Base-by-base conservation (phyloP, 2,329 filamentous ascomycete genomes). In the Xylariales sp. region DNA sequence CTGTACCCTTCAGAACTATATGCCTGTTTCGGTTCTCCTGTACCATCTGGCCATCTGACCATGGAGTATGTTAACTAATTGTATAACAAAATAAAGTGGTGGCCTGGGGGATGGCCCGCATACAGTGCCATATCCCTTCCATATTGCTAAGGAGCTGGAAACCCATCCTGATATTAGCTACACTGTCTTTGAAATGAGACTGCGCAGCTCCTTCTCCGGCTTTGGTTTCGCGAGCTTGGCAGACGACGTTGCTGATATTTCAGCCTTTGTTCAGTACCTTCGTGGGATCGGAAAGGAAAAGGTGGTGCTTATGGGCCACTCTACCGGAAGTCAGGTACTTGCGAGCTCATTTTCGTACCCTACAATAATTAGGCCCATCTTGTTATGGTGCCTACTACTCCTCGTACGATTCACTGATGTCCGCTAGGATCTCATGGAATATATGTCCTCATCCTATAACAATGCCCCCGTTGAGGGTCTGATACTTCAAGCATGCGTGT, bases 401-500 rank as follows among this genome's bases (percentile, higher is more conserved):
- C n/a, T n/a, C n/a, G n/a, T 17, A 27, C 24, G 20, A 19, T 27
- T 21, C 11, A 44, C 45, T 50, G 34, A 49, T 40, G 16, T 14
- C n/a, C 14, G 3, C 13, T 28, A 79, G 73, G 76, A 79, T 49
- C 76, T 70, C 43, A 71, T 78, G 58, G 71, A 73, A 46, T 80
- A 79, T 40, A 63, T 63, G 15, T 58, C 67, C 37, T 65, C 65
- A 17, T 54, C 56, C 33, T 66, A 66, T 45, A 52, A 53, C 5
- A 60, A 62, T 28, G 63, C 75, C 11, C 74, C 77, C 0, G 64
- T 95, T 2, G 78, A 93, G 42, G 89, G 84, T 24, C 81, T 81
- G 33, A 83, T 95, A 30, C 64, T 95, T 38, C 89, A 95, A 58
- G 88, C 83, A 0, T 81, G 86, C 0, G 81, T 90, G 4, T 87